Percentiles rank a stretch among this genome's conserved stretches.
These are phyloP conservation scores for Tilletiopsis washingtonensis DNA, from an alignment of 1,284 basidiomycete species.

Conservation along the genomic window DNA sequence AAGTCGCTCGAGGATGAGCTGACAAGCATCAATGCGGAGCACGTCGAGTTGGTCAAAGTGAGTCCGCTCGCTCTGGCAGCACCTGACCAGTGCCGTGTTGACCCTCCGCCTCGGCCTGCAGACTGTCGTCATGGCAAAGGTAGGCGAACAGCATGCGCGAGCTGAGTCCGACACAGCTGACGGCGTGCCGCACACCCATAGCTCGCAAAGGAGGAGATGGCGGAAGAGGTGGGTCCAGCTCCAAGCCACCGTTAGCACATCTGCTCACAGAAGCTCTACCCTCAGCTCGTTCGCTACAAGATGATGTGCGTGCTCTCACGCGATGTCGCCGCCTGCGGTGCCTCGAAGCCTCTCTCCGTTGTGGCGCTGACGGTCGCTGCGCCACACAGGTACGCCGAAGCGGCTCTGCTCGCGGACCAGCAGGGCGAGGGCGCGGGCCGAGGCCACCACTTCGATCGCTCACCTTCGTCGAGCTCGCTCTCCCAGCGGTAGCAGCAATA, in stretches of 20 bases:
- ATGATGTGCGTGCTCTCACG: conserved; percentile 22
- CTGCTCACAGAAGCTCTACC: neutral
- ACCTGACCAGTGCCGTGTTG: neutral
- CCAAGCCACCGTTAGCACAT: neutral
- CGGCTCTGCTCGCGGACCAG: conserved; percentile 5
- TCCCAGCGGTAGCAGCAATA: too few species aligned
- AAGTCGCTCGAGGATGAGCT: conserved; percentile 40
- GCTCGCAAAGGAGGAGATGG: conserved; percentile 45
- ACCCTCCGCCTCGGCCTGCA: neutral
- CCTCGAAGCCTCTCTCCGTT: too few species aligned
- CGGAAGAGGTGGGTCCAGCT: conserved; percentile 19
- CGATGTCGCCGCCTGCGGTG: neutral
- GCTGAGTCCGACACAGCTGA: too few species aligned
- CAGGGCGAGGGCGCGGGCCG: too few species aligned
- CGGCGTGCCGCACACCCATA: too few species aligned
- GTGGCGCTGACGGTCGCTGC: too few species aligned
- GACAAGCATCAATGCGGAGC: conserved; percentile 31
- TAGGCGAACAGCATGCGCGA: neutral
- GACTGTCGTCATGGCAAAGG: conserved; percentile 35
- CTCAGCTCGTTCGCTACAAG: conserved; percentile 37
- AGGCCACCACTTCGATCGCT: too few species aligned
- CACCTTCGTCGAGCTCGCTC: too few species aligned
- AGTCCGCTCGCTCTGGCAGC: neutral
- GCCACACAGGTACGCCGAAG: conserved; percentile 3
- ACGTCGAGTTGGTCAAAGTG: conserved; percentile 42